Evolutionary conservation across 2,329 filamentous ascomycete genomes (phyloP), one percentile per base, ranked within the genome.

Genomic region (Triangularia setosa): DNA sequence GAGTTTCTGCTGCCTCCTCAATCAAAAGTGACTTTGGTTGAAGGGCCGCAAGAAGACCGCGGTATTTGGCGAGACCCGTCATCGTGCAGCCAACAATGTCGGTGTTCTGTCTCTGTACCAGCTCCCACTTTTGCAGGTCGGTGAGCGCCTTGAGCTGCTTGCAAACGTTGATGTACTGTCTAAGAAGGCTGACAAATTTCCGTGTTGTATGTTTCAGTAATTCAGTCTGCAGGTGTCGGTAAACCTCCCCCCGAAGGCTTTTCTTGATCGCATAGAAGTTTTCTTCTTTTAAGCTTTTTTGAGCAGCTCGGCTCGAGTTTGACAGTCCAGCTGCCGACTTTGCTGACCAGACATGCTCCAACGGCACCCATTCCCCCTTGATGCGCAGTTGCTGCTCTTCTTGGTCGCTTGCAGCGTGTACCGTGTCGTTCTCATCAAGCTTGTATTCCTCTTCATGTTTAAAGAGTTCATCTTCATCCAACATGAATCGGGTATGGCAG

Each of bases 61-160:
- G 86, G 66, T 95, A 94, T 70, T 96, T 96, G 75, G 88, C 89
- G 8, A 96, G 73, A 0, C 92, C 91, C 0, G 92, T 96, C 0
- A 90, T 93, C 0, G 92, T 96, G 59, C 84, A 84, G 33, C 84
- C 83, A 3, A 94, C 77, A 24, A 91, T 80, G 23, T 83, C 76
- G 16, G 83, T 74, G 0, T 69, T 57, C 16, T 76, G 72, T 1
- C 68, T 63, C 2, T 69, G 70, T n/a, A 84, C 72, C 5, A 80
- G 72, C 4, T 71, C 70, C 8, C 82, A 76, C 64, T 92, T 85
- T 35, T 80, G 79, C 64, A 88, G 82, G 81, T 84, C 89, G 25
- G 80, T 82, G 16, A 82, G 83, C 21, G 84, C 81, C 59, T 84
- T 86, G 7, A 86, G 75, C 14, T 86, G 78, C 11, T 78, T 77